These are phyloP conservation scores for Tylopilus felleus DNA, from an alignment of 768 basidiomycete genomes.

Conservation along the genomic window DNA sequence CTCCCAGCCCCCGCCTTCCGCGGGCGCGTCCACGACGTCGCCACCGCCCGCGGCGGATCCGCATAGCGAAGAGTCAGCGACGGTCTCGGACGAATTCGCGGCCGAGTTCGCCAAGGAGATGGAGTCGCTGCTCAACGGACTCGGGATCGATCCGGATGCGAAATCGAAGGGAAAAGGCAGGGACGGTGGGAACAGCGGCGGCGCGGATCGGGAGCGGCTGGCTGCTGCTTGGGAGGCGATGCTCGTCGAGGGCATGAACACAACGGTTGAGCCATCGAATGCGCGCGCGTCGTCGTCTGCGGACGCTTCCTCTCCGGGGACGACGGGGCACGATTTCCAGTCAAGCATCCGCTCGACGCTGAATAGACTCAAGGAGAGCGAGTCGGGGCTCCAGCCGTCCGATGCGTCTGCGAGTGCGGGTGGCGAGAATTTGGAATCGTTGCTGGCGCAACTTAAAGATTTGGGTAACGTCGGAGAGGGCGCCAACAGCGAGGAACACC, in stretches of 20 bases:
- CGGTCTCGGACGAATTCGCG: slow-evolving; percentile 33
- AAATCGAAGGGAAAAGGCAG: slow-evolving; percentile 7
- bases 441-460: slow-evolving; percentile 45
- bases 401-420: slow-evolving; percentile 1
- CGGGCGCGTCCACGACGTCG: slow-evolving; percentile 11
- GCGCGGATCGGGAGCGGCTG: slow-evolving; percentile 35
- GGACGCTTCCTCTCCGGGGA: slow-evolving; percentile 3
- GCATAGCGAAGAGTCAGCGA: not conserved
- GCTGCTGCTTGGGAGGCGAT: slow-evolving; percentile 70
- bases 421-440: slow-evolving; percentile 44
- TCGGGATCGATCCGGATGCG: slow-evolving; percentile 11
- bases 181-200: not conserved
- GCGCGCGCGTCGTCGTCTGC: not conserved
- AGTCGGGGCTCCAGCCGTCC: slow-evolving; percentile 37
- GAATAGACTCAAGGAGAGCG: slow-evolving; percentile 69
- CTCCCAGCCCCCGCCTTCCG: not conserved
- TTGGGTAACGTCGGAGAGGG: slow-evolving; percentile 35
- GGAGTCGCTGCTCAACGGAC: slow-evolving; percentile 38
- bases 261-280: slow-evolving; percentile 12
- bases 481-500: slow-evolving; percentile 44
- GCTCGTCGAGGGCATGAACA: slow-evolving; percentile 60
- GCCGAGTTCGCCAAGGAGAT: slow-evolving; percentile 42
- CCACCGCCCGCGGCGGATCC: slow-evolving; percentile 9
- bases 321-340: slow-evolving; percentile 55
- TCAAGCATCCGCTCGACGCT: slow-evolving; percentile 67